phyloP scores from a whole-genome alignment of 768 basidiomycete genomes.

The Naganishia kalamii region DNA sequence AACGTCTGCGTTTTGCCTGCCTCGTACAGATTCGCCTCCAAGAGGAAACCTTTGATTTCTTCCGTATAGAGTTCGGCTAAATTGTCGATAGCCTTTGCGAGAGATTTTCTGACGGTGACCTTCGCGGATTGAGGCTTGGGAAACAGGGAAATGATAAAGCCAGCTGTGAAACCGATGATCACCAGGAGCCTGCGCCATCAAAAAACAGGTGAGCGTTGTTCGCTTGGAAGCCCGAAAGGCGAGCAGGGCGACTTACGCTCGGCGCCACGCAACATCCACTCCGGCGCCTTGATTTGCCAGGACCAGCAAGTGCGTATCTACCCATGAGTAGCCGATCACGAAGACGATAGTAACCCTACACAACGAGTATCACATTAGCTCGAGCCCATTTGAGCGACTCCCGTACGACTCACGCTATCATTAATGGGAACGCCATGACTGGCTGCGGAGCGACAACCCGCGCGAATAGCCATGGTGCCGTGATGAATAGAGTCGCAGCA shows the following conservation, averaged over 20 bases:
- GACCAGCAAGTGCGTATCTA: constrained; percentile 53
- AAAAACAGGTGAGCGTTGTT: background rate
- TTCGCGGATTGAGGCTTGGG: constrained; percentile 53
- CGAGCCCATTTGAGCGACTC: background rate
- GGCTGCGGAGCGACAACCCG: constrained; percentile 51
- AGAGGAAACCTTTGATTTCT: constrained; percentile 25
- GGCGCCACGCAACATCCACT: constrained; percentile 54
- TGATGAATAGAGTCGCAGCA: constrained; percentile 52
- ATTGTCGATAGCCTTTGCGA: constrained; percentile 49
- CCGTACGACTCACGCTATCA: constrained; percentile 46
- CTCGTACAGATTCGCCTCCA: constrained; percentile 24
- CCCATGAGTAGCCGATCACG: constrained; percentile 57
- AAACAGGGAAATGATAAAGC: constrained; percentile 56
- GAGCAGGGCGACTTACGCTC: constrained; percentile 40
- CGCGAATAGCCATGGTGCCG: constrained; percentile 53
- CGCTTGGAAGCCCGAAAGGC: background rate
- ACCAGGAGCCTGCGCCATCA: constrained; percentile 28
- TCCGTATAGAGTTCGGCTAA: constrained; percentile 50
- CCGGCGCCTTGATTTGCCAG: constrained; percentile 55
- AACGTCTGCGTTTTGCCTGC: constrained; percentile 19
- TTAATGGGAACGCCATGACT: constrained; percentile 35
- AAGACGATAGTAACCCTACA: constrained; percentile 50
- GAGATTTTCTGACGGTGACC: constrained; percentile 51
- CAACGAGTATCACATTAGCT: background rate
- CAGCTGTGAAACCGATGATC: constrained; percentile 51